These are phyloP conservation scores for Puya raimondii DNA, from an alignment of 176 grass and related monocot species.

Conservation along the genomic window DNA sequence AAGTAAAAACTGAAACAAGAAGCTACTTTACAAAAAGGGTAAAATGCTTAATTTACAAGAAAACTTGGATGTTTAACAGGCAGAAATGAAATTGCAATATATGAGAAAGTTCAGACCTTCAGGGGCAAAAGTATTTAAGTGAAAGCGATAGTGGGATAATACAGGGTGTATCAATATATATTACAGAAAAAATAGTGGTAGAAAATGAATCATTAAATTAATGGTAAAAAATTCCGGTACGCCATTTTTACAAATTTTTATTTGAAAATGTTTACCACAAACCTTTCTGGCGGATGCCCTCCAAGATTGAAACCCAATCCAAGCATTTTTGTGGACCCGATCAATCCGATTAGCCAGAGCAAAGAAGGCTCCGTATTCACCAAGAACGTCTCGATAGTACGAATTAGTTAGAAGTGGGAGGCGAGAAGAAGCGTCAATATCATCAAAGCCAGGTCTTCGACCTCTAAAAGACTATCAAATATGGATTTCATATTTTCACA, in stretches of 20 bases:
- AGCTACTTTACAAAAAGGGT: too few species aligned
- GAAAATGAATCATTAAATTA: too few species aligned
- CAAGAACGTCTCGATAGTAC: constrained; percentile 85
- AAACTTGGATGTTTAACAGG: too few species aligned
- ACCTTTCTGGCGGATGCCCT: constrained; percentile 81
- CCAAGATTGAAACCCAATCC: constrained; percentile 99
- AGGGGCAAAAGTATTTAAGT: background rate
- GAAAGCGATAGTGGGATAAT: background rate
- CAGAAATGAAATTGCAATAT: too few species aligned
- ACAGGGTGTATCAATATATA: too few species aligned
- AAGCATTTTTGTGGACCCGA: constrained; percentile 81
- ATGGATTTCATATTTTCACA: constrained; percentile 8
- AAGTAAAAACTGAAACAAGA: too few species aligned
- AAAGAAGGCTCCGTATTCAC: constrained; percentile 95
- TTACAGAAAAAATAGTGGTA: too few species aligned
- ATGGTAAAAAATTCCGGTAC: background rate
- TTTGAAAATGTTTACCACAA: background rate
- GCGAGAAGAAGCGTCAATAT: constrained; percentile 93
- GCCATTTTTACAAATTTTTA: background rate
- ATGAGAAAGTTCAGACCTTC: too few species aligned
- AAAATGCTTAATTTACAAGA: too few species aligned
- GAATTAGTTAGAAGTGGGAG: constrained; percentile 64
- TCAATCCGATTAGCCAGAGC: constrained; percentile 78
- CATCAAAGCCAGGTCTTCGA: constrained; percentile 77
- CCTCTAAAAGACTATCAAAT: constrained; percentile 61